A percentile compares a stretch with the other conserved stretches of the same genome.
Evolutionary conservation across 1,284 basidiomycete genomes (phyloP).

Genomic region (Psilocybe mexicana): DNA sequence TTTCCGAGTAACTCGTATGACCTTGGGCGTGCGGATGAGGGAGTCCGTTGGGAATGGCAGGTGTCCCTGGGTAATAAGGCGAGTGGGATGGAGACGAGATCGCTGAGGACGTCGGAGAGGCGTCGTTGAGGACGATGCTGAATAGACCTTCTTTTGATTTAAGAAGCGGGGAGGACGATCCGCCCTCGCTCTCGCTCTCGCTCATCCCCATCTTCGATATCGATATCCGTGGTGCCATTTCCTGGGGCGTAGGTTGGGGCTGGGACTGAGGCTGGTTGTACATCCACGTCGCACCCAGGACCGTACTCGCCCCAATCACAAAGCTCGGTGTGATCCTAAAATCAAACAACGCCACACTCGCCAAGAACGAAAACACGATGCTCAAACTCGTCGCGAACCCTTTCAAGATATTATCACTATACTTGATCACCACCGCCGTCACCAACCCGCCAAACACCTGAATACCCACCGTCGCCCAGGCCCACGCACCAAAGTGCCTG

Average conservation of each 20-base stretch:
- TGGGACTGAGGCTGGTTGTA: constrained; percentile 67
- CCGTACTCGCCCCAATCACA: constrained; percentile 81
- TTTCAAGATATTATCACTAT: constrained; percentile 90
- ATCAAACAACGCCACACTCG: constrained; percentile 87
- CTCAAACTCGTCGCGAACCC: constrained; percentile 94
- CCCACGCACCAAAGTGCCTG: constrained; percentile 86
- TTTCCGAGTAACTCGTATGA: background rate
- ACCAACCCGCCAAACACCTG: constrained; percentile 94
- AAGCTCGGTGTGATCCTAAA: constrained; percentile 88
- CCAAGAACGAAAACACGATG: constrained; percentile 93
- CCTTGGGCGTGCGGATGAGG: background rate
- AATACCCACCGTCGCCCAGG: constrained; percentile 87
- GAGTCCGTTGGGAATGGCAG: background rate
- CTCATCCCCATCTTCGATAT: background rate
- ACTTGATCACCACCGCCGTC: constrained; percentile 88
- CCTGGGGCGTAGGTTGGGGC: constrained; percentile 14
- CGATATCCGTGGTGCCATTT: constrained; percentile 2
- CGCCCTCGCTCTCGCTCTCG: background rate
- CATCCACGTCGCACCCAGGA: constrained; percentile 88
- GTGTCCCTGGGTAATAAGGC: constrained; percentile 20
- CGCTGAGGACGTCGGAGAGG: constrained; percentile 17
- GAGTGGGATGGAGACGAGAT: constrained; percentile 19
- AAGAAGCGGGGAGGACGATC: constrained; percentile 26
- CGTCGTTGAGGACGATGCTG: constrained; percentile 21
- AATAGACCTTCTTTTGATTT: constrained; percentile 41